Evolutionary conservation across 2,329 filamentous ascomycete species (phyloP).

Genomic region (Albophoma yamanashiensis): DNA sequence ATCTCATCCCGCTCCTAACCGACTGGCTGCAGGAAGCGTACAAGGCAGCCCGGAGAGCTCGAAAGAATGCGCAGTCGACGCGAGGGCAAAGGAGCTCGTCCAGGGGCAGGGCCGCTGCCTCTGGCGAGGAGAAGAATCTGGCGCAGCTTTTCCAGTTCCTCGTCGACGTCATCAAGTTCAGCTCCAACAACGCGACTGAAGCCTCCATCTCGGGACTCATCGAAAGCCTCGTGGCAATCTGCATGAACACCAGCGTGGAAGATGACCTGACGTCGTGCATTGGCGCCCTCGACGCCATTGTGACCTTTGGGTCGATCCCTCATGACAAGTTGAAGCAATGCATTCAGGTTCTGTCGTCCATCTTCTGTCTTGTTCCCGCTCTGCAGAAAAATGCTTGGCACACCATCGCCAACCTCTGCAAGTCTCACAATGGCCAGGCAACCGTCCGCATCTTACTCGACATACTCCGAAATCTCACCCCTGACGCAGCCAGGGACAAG

Average conservation of each 20-base stretch:
- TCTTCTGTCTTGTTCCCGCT: slow-evolving; percentile 53
- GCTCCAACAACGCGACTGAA: slow-evolving; percentile 57
- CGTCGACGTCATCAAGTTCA: slow-evolving; percentile 64
- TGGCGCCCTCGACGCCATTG: slow-evolving; percentile 56
- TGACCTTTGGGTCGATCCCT: slow-evolving; percentile 63
- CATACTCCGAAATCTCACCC: slow-evolving; percentile 40
- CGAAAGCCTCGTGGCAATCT: slow-evolving; percentile 52
- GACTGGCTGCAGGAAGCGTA: slow-evolving; percentile 49
- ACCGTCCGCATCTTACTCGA: slow-evolving; percentile 56
- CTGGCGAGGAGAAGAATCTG: slow-evolving; percentile 51
- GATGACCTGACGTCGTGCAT: slow-evolving; percentile 59
- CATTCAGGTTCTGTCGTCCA: slow-evolving; percentile 60
- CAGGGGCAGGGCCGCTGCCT: slow-evolving; percentile 25
- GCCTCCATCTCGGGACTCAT: slow-evolving; percentile 51
- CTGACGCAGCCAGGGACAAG: slow-evolving; percentile 35
- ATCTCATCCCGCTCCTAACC: slow-evolving; percentile 51
- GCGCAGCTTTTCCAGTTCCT: slow-evolving; percentile 54
- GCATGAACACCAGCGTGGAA: slow-evolving; percentile 53
- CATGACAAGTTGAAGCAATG: slow-evolving; percentile 50
- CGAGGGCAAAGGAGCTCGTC: slow-evolving; percentile 23
- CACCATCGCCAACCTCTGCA: slow-evolving; percentile 58
- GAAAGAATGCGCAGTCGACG: slow-evolving; percentile 30
- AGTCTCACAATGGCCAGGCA: slow-evolving; percentile 62
- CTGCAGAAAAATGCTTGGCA: slow-evolving; percentile 58
- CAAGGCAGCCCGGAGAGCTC: slow-evolving; percentile 37